Percentiles rank a stretch among this genome's conserved stretches.
Conservation (phyloP, 495 filamentous ascomycete genomes). For the Podospora australis region DNA sequence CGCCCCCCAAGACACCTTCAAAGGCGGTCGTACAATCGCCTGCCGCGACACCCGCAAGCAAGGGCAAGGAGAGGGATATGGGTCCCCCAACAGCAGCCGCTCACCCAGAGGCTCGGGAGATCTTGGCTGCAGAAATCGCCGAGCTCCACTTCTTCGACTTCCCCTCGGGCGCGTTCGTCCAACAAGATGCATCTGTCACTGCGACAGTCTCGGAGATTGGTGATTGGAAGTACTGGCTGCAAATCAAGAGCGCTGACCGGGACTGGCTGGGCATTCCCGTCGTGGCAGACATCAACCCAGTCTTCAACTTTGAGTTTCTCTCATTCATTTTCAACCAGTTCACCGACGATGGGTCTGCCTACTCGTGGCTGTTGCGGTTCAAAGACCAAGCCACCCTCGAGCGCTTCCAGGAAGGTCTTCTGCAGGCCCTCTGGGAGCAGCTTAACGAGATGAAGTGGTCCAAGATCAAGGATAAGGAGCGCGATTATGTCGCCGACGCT, state of each 20-base stretch:
- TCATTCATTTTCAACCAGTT: conserved; percentile 99
- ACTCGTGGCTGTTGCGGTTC: conserved; percentile 93
- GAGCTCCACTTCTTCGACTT: conserved; percentile 96
- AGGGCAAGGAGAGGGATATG: conserved; percentile 32
- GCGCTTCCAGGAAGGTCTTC: conserved; percentile 85
- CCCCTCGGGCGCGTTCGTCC: conserved; percentile 69
- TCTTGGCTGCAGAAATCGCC: conserved; percentile 67
- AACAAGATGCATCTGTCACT: conserved; percentile 66
- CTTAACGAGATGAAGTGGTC: conserved; percentile 91
- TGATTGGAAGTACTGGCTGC: conserved; percentile 92
- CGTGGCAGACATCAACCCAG: conserved; percentile 86
- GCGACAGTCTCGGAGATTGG: conserved; percentile 83
- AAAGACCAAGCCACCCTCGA: conserved; percentile 73
- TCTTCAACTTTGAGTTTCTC: conserved; percentile 97
- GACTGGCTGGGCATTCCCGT: conserved; percentile 88
- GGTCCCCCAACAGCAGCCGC: conserved; percentile 44
- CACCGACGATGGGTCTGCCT: conserved; percentile 76
- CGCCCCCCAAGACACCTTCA: not conserved
- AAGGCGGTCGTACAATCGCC: not conserved
- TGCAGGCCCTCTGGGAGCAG: conserved; percentile 96
- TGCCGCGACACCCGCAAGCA: conserved; percentile 15
- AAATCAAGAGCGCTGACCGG: conserved; percentile 68
- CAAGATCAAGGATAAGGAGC: conserved; percentile 85
- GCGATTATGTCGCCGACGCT: conserved; percentile 89
- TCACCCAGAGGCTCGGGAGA: conserved; percentile 63